These are phyloP conservation scores for Beauveria caledonica DNA, from an alignment of 2,329 filamentous ascomycete species.

Conservation along the genomic window DNA sequence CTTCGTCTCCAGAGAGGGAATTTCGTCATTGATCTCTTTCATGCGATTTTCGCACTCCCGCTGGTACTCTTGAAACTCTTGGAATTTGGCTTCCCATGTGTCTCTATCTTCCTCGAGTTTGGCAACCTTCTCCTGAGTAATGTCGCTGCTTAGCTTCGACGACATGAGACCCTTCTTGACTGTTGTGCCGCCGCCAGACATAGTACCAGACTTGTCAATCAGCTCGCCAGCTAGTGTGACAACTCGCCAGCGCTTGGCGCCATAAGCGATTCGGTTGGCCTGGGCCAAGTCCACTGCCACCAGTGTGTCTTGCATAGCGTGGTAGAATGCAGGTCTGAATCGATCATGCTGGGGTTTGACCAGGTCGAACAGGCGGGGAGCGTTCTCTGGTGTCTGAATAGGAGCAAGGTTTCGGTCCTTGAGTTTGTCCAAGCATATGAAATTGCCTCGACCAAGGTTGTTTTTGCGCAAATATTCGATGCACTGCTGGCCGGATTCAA, in stretches of 20 bases:
- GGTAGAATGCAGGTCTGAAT: constrained; percentile 88
- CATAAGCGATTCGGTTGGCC: constrained; percentile 94
- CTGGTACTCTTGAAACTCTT: constrained; percentile 77
- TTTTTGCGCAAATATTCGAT: constrained; percentile 97
- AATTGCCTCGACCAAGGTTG: constrained; percentile 91
- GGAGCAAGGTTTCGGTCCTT: constrained; percentile 66
- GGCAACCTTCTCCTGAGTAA: constrained; percentile 76
- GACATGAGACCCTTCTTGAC: constrained; percentile 94
- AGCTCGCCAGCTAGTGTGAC: constrained; percentile 92
- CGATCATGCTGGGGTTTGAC: constrained; percentile 81
- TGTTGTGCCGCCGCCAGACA: constrained; percentile 91
- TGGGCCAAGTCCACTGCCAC: constrained; percentile 91
- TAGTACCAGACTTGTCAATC: constrained; percentile 96
- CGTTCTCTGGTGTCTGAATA: constrained; percentile 84
- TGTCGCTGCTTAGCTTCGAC: constrained; percentile 82
- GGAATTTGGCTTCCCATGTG: constrained; percentile 70
- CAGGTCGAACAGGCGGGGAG: constrained; percentile 86
- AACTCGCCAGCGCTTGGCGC: constrained; percentile 87
- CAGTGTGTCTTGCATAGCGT: constrained; percentile 87
- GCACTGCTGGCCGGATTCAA: constrained; percentile 93
- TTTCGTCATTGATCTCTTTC: constrained; percentile 63
- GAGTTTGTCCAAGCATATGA: constrained; percentile 89
- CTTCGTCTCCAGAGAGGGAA: constrained; percentile 79
- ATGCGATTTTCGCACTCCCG: constrained; percentile 68
- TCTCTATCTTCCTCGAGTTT: constrained; percentile 87